Percentiles rank a stretch among this genome's conserved stretches.
phyloP scores from a whole-genome alignment of 495 filamentous ascomycete species.

The Platismatia glauca region DNA sequence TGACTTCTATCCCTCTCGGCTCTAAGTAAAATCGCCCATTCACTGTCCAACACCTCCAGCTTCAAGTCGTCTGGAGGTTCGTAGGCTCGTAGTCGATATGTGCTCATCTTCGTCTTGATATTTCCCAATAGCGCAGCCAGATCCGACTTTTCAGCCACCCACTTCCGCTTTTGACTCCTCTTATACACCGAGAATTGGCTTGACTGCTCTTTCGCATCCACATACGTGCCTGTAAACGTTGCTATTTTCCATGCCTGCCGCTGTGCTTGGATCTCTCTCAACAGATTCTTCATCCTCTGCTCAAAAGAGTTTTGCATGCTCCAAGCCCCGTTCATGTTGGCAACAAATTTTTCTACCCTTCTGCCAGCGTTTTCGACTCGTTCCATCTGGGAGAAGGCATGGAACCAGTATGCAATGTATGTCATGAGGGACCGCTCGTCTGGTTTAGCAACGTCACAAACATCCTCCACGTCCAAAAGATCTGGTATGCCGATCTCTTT shows the following conservation, averaged over 20 bases:
- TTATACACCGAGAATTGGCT: conserved; percentile 79
- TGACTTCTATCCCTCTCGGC: conserved; percentile 81
- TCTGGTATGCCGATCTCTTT: conserved; percentile 97
- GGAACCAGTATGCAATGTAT: conserved; percentile 99
- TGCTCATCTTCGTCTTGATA: conserved; percentile 95
- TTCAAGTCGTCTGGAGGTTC: conserved; percentile 75
- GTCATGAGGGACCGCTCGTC: conserved; percentile 98
- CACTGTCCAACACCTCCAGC: conserved; percentile 67
- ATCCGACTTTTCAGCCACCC: conserved; percentile 97
- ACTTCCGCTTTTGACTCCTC: conserved; percentile 74
- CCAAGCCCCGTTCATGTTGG: conserved; percentile 99
- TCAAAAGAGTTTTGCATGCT: conserved; percentile 97
- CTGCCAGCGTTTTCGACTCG: conserved; percentile 94
- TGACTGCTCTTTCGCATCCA: conserved; percentile 83
- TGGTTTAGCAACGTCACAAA: conserved; percentile 90
- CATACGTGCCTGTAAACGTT: conserved; percentile 82
- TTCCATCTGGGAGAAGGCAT: conserved; percentile 97
- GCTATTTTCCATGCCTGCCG: conserved; percentile 65
- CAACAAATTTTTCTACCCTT: conserved; percentile 95
- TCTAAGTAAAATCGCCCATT: conserved; percentile 70
- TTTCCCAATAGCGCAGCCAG: conserved; percentile 90
- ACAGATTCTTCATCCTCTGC: conserved; percentile 70
- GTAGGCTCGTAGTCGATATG: conserved; percentile 84
- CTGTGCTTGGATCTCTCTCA: conserved; percentile 65
- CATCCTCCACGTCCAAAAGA: conserved; percentile 93